Evolutionary conservation across 2,329 filamentous ascomycete species (phyloP).

Genomic region (Aureobasidium sp.): DNA sequence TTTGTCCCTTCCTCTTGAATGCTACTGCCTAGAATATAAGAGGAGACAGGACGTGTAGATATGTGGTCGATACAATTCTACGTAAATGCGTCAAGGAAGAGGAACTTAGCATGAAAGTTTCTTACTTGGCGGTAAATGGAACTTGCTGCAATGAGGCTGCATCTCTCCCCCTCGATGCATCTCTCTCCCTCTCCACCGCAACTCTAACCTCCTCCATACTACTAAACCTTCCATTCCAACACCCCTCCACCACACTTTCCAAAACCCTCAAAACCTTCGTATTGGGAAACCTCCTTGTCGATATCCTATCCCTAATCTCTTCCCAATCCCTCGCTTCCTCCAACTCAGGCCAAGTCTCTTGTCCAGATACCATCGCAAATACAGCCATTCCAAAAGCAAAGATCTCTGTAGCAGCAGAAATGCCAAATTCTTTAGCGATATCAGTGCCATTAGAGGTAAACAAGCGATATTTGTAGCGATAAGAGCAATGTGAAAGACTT

Average conservation of each 20-base stretch:
- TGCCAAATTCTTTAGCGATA: background rate
- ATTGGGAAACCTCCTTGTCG: background rate
- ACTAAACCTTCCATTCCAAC: background rate
- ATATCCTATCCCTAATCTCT: background rate
- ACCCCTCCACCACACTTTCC: background rate
- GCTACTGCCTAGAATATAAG: too few relatives aligned
- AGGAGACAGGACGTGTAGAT: too few relatives aligned
- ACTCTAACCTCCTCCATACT: background rate
- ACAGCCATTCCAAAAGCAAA: background rate
- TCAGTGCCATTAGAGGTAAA: background rate
- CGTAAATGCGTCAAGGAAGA: too few relatives aligned
- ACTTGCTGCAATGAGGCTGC: background rate
- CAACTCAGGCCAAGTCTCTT: background rate
- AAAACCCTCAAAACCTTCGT: background rate
- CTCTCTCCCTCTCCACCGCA: background rate
- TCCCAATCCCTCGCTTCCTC: background rate
- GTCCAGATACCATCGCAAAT: background rate
- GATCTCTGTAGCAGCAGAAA: background rate
- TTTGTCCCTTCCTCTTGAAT: too few relatives aligned
- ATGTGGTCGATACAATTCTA: too few relatives aligned
- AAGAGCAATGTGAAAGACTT: background rate
- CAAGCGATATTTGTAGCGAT: background rate
- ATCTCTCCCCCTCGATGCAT: background rate
- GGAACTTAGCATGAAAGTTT: too few relatives aligned
- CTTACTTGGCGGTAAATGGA: too few relatives aligned